A percentile compares a stretch with the other conserved stretches of the same genome.
Conservation (phyloP, 495 filamentous ascomycete species). For the Entonaema liquescens region DNA sequence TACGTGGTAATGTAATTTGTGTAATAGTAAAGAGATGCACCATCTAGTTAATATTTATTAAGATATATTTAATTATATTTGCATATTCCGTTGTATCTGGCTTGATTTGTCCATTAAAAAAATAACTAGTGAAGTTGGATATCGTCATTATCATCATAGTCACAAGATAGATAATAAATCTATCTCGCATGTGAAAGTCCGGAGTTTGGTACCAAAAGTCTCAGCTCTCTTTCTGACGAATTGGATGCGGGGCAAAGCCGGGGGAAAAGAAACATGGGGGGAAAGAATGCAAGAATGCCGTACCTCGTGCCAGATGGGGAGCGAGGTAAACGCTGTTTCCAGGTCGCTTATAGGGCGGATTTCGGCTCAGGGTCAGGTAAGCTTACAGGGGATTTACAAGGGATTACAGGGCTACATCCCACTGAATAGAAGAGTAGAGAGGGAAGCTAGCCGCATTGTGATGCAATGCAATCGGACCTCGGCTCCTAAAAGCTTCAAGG, state of each 20-base stretch:
- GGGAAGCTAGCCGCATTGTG: constrained; percentile 34
- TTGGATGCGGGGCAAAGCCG: constrained; percentile 32
- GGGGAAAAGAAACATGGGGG: constrained; percentile 27
- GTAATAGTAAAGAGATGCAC: background rate
- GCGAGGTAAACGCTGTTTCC: background rate
- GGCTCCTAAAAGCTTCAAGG: constrained; percentile 34
- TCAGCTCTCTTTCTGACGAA: constrained; percentile 17
- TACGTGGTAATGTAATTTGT: no score
- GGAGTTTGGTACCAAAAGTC: background rate
- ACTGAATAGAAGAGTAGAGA: background rate
- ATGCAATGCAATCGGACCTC: constrained; percentile 51
- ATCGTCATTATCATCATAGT: background rate
- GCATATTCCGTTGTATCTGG: background rate
- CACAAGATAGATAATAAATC: background rate
- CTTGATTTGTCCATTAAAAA: background rate
- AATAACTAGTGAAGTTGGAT: background rate
- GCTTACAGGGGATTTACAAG: background rate
- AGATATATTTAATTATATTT: background rate
- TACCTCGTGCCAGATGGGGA: constrained; percentile 27
- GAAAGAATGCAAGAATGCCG: constrained; percentile 22
- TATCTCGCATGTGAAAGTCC: constrained; percentile 33
- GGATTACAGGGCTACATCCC: constrained; percentile 9
- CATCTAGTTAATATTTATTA: background rate
- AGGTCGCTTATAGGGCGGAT: background rate
- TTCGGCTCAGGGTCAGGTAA: background rate